These are phyloP conservation scores for Yamadazyma nakazawae DNA, from an alignment of 805 yeast genomes.

Conservation along the genomic window DNA sequence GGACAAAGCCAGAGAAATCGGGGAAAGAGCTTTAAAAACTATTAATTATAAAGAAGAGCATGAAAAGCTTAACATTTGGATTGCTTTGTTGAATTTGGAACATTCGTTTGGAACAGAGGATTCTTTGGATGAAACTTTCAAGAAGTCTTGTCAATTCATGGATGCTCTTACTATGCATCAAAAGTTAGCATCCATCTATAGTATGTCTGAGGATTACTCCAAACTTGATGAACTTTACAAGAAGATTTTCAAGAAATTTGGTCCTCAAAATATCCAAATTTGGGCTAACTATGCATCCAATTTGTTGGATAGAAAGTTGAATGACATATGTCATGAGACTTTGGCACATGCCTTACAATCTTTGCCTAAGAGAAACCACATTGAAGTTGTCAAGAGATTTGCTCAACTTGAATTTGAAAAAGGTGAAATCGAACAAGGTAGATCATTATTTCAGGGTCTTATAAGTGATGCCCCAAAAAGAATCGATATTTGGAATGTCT, in stretches of 20 bases:
- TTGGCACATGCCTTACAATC: conserved; percentile 70
- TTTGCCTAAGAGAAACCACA: conserved; percentile 68
- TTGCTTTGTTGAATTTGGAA: conserved; percentile 90
- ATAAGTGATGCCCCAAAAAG: conserved; percentile 87
- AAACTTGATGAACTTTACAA: conserved; percentile 70
- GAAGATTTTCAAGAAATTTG: conserved; percentile 70
- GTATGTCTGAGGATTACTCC: conserved; percentile 65
- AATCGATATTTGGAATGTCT: conserved; percentile 92
- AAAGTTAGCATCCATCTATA: conserved; percentile 71
- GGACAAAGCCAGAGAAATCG: conserved; percentile 92
- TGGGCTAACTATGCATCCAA: conserved; percentile 85
- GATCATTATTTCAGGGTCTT: conserved; percentile 91
- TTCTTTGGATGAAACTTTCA: conserved; percentile 74
- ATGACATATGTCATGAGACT: conserved; percentile 66
- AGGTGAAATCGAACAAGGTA: conserved; percentile 93
- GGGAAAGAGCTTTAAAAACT: conserved; percentile 85
- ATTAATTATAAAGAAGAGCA: conserved; percentile 88
- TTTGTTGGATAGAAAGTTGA: conserved; percentile 55
- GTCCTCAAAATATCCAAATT: conserved; percentile 56
- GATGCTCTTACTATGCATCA: conserved; percentile 80
- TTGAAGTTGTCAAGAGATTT: conserved; percentile 81
- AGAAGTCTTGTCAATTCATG: conserved; percentile 86
- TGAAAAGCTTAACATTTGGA: conserved; percentile 93
- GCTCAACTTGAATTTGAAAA: conserved; percentile 82
- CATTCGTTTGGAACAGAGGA: conserved; percentile 89